Conservation (phyloP, 352 stramenopile genomes). For the Plasmopara halstedii region DNA sequence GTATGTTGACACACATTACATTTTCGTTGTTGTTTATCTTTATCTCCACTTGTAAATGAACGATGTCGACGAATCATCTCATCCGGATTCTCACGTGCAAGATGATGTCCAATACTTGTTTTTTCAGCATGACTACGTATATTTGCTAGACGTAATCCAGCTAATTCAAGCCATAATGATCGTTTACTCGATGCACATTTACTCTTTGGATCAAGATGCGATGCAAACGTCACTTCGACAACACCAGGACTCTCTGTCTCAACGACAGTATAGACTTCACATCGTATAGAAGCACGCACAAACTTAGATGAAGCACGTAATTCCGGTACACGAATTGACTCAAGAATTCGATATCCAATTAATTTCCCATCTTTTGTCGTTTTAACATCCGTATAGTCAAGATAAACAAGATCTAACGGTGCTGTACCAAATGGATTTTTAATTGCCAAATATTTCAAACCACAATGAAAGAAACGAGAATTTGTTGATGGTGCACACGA, state of each 20-base stretch:
- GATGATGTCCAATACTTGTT: slow-evolving; percentile 51
- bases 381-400: slow-evolving; percentile 80
- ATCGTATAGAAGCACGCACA: slow-evolving; percentile 63
- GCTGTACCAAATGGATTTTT: slow-evolving; percentile 70
- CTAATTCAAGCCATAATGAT: slow-evolving; percentile 54
- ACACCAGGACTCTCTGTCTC: slow-evolving; percentile 59
- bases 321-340: slow-evolving; percentile 74
- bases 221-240: slow-evolving; percentile 79
- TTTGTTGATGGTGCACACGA: slow-evolving; percentile 48
- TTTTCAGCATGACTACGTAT: slow-evolving; percentile 61
- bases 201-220: slow-evolving; percentile 75
- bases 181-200: slow-evolving; percentile 53
- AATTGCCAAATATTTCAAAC: slow-evolving; percentile 75
- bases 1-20: slow-evolving; percentile 57
- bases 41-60: slow-evolving; percentile 33
- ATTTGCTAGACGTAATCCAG: slow-evolving; percentile 43
- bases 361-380: slow-evolving; percentile 52
- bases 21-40: slow-evolving; percentile 33
- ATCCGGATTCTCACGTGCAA: slow-evolving; percentile 33
- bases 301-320: slow-evolving; percentile 47
- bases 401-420: slow-evolving; percentile 65
- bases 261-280: slow-evolving; percentile 73
- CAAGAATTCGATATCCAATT: slow-evolving; percentile 67
- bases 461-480: slow-evolving; percentile 71
- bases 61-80: slow-evolving; percentile 22